phyloP scores from a whole-genome alignment of 2,329 filamentous ascomycete species.

The Fusarium anthophilum region DNA sequence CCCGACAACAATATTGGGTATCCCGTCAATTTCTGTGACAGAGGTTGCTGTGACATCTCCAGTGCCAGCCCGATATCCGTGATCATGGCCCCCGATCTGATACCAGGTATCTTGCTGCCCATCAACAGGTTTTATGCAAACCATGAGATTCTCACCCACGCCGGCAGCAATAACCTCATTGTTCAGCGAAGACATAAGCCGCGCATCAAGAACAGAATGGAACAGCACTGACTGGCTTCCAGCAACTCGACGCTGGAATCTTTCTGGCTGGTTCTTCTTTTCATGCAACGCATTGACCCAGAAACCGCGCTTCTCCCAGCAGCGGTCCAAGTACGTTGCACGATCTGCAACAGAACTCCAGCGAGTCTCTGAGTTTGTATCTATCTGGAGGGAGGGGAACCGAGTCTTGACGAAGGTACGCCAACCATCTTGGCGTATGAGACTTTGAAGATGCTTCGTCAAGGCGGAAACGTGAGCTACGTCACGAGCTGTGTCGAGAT shows the following conservation, averaged over 20 bases:
- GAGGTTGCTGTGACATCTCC: constrained; percentile 62
- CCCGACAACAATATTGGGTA: constrained; percentile 55
- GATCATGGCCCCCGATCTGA: constrained; percentile 49
- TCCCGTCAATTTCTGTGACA: constrained; percentile 50
- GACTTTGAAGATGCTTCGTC: constrained; percentile 51
- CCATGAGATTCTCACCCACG: constrained; percentile 61
- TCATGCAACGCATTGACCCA: constrained; percentile 44
- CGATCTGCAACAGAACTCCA: constrained; percentile 56
- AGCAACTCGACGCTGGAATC: constrained; percentile 22
- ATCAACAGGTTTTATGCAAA: constrained; percentile 49
- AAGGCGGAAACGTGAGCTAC: constrained; percentile 53
- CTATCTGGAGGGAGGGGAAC: constrained; percentile 54
- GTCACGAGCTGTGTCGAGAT: constrained; percentile 60
- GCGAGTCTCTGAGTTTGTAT: constrained; percentile 32
- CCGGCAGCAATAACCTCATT: constrained; percentile 62
- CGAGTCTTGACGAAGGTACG: constrained; percentile 56
- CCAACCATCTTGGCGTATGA: constrained; percentile 59
- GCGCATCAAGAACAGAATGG: constrained; percentile 60
- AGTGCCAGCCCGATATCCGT: constrained; percentile 54
- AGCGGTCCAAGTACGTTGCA: constrained; percentile 61
- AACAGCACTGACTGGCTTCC: constrained; percentile 51
- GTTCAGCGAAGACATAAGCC: constrained; percentile 47
- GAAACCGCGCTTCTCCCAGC: constrained; percentile 62
- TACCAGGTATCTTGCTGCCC: constrained; percentile 48
- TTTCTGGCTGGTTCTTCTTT: constrained; percentile 23